A percentile compares a stretch with the other conserved stretches of the same genome.
These are phyloP conservation scores for Leccinum imitatum DNA, from an alignment of 768 basidiomycete genomes.

Conservation along the genomic window DNA sequence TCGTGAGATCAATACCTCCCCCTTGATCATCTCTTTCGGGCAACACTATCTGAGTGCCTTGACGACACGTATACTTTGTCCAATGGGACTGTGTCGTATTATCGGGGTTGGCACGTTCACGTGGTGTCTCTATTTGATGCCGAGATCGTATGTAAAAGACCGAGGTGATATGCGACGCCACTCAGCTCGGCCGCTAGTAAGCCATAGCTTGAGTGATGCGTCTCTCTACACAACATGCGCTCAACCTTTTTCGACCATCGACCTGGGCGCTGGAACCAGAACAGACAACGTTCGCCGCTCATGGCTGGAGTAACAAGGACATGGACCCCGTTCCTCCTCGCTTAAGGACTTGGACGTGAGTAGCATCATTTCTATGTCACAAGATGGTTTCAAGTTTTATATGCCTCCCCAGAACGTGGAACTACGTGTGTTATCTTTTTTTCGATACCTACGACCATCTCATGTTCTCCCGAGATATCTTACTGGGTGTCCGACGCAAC, in stretches of 20 bases:
- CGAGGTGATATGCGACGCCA: background rate
- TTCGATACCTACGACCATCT: slow-evolving; percentile 24
- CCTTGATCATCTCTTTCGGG: too few species aligned
- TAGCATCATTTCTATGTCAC: background rate
- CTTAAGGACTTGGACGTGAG: slow-evolving; percentile 58
- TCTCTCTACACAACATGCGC: background rate
- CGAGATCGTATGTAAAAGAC: slow-evolving; percentile 16
- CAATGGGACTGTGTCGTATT: background rate
- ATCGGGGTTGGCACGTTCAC: background rate
- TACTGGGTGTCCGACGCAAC: slow-evolving; percentile 31
- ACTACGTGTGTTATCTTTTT: slow-evolving; percentile 59
- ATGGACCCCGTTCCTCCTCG: slow-evolving; percentile 72
- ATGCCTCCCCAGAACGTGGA: slow-evolving; percentile 41
- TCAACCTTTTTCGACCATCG: slow-evolving; percentile 19
- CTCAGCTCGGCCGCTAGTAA: background rate
- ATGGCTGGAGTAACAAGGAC: slow-evolving; percentile 69
- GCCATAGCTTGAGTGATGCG: slow-evolving; percentile 7
- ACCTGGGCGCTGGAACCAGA: slow-evolving; percentile 22
- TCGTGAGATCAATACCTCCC: background rate
- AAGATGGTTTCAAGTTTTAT: background rate
- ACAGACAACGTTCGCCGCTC: slow-evolving; percentile 54
- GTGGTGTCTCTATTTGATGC: background rate
- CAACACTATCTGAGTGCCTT: too few species aligned
- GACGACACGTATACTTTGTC: background rate
- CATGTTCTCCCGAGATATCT: slow-evolving; percentile 22